These are phyloP conservation scores for Pseudogymnoascus sp. DNA, from an alignment of 2,329 filamentous ascomycete species.

Conservation along the genomic window DNA sequence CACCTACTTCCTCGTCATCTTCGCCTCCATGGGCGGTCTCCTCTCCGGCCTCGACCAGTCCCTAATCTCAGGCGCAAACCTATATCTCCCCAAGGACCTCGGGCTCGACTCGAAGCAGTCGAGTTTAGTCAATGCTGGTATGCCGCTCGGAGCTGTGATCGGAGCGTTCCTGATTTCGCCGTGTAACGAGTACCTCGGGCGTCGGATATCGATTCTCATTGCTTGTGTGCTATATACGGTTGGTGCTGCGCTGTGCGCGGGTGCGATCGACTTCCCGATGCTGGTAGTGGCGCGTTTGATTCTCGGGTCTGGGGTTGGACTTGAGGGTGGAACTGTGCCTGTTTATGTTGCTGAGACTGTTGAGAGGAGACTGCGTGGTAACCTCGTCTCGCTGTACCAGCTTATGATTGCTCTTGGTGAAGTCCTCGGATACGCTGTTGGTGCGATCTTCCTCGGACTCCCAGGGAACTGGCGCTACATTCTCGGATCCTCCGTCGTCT, in stretches of 20 bases:
- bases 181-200: slow-evolving; percentile 59
- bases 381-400: slow-evolving; percentile 67
- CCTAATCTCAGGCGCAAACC: slow-evolving; percentile 63
- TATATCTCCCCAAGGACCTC: slow-evolving; percentile 56
- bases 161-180: slow-evolving; percentile 62
- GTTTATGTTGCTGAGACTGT: slow-evolving; percentile 71
- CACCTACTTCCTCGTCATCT: slow-evolving; percentile 60
- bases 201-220: slow-evolving; percentile 62
- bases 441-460: slow-evolving; percentile 65
- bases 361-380: slow-evolving; percentile 59
- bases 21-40: slow-evolving; percentile 65
- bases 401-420: slow-evolving; percentile 71
- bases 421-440: slow-evolving; percentile 65
- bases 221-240: slow-evolving; percentile 64
- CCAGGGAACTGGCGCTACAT: slow-evolving; percentile 67
- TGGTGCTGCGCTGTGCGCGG: slow-evolving; percentile 61
- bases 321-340: slow-evolving; percentile 67
- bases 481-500: slow-evolving; percentile 63
- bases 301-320: slow-evolving; percentile 62
- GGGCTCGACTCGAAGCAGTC: slow-evolving; percentile 48
- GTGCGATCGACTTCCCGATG: slow-evolving; percentile 62
- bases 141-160: slow-evolving; percentile 65
- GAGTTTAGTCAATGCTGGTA: slow-evolving; percentile 61
- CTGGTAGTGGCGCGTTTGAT: slow-evolving; percentile 62
- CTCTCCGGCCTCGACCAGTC: slow-evolving; percentile 67